phyloP scores from a whole-genome alignment of 2,329 filamentous ascomycete species.

The Monosporascus sp. region DNA sequence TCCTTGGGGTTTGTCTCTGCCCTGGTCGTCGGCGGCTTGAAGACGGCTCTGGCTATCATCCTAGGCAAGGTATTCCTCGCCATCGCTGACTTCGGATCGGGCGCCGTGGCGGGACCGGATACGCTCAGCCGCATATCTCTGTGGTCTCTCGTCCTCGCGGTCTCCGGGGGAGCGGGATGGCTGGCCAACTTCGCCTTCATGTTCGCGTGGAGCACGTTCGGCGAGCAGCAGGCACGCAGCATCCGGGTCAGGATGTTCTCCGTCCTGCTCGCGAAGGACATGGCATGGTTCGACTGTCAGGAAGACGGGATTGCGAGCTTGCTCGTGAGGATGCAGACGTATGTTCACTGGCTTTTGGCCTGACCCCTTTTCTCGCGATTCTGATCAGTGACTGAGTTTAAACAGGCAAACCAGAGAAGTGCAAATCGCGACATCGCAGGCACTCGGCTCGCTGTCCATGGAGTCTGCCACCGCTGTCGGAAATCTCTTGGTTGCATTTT shows the following conservation, averaged over 20 bases:
- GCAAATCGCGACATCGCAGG: conserved; percentile 73
- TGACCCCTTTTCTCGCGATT: background rate
- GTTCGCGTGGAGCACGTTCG: conserved; percentile 68
- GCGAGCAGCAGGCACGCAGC: conserved; percentile 70
- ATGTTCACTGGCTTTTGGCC: conserved; percentile 26
- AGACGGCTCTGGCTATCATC: conserved; percentile 62
- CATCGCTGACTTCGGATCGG: conserved; percentile 61
- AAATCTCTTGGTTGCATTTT: conserved; percentile 67
- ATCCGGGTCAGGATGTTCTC: conserved; percentile 62
- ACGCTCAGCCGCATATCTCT: conserved; percentile 52
- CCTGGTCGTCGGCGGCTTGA: conserved; percentile 53
- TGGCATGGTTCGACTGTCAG: conserved; percentile 76
- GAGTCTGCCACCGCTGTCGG: conserved; percentile 59
- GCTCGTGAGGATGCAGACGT: conserved; percentile 70
- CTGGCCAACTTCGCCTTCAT: conserved; percentile 63
- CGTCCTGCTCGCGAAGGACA: conserved; percentile 64
- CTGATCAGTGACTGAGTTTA: conserved; percentile 9
- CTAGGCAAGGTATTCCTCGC: conserved; percentile 71
- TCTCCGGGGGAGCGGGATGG: conserved; percentile 62
- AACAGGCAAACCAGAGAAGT: conserved; percentile 77
- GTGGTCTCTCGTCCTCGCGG: conserved; percentile 58
- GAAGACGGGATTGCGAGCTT: conserved; percentile 68
- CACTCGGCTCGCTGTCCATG: conserved; percentile 65
- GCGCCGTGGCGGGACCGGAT: conserved; percentile 39
- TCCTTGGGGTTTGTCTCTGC: conserved; percentile 51